A percentile compares a stretch with the other conserved stretches of the same genome.
phyloP scores from a whole-genome alignment of 2,329 filamentous ascomycete species.

The Calonectria honghensis region DNA sequence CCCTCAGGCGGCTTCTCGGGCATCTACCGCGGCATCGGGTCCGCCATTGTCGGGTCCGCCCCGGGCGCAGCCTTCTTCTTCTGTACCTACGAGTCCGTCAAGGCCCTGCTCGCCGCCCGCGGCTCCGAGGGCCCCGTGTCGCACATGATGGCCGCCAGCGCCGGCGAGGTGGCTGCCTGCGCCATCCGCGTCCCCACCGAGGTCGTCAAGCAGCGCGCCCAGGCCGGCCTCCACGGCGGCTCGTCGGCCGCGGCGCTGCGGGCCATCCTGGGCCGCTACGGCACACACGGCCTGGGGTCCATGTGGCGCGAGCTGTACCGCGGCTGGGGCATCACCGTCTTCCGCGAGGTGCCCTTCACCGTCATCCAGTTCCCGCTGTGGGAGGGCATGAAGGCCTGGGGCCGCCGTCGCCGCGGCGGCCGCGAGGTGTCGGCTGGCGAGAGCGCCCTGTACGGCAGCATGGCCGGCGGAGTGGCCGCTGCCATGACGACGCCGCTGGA shows the following conservation, averaged over 20 bases:
- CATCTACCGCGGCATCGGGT: conserved; percentile 94
- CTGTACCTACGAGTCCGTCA: conserved; percentile 90
- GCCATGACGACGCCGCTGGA: conserved; percentile 94
- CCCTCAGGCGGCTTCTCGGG: conserved; percentile 90
- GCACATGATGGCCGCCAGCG: conserved; percentile 89
- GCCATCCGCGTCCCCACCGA: conserved; percentile 95
- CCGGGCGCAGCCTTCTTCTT: conserved; percentile 98
- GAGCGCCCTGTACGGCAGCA: conserved; percentile 88
- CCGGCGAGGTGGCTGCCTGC: conserved; percentile 95
- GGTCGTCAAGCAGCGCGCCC: conserved; percentile 96
- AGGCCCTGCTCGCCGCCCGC: conserved; percentile 68
- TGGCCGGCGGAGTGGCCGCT: conserved; percentile 90
- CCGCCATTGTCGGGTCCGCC: conserved; percentile 91
- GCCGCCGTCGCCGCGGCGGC: conserved; percentile 65
- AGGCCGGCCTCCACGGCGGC: conserved; percentile 87
- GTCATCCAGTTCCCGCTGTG: conserved; percentile 98
- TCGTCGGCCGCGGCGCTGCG: conserved; percentile 80
- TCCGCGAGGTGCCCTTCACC: conserved; percentile 97
- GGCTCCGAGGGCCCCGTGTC: conserved; percentile 62
- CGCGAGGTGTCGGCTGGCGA: conserved; percentile 80
- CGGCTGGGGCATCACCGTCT: conserved; percentile 93
- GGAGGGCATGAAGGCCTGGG: conserved; percentile 91
- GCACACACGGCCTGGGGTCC: conserved; percentile 66
- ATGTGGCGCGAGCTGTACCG: conserved; percentile 92
- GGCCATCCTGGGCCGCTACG: conserved; percentile 77